Conservation (phyloP, 768 basidiomycete genomes). For the Lactifluus piperatus region DNA sequence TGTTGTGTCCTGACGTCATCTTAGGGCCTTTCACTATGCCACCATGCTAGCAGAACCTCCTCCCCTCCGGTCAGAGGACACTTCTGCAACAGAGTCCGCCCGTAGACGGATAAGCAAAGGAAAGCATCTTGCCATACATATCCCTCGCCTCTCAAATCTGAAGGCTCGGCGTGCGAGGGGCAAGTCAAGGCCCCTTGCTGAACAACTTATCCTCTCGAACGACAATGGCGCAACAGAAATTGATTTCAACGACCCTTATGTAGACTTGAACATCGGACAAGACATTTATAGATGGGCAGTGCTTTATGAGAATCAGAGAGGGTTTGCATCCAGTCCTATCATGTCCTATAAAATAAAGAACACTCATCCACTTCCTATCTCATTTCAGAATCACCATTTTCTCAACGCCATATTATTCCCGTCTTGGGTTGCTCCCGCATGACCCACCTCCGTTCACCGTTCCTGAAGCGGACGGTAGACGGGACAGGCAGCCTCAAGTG, state of each 20-base stretch:
- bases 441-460: constrained; percentile 72
- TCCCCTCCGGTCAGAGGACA: background rate
- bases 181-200: background rate
- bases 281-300: constrained; percentile 71
- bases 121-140: background rate
- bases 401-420: constrained; percentile 66
- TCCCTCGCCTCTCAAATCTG: background rate
- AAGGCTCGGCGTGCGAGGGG: background rate
- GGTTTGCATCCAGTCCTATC: constrained; percentile 32
- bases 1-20: constrained; percentile 1
- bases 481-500: constrained; percentile 42
- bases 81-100: background rate
- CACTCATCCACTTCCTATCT: background rate
- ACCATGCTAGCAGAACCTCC: constrained; percentile 10
- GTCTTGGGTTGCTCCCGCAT: constrained; percentile 53
- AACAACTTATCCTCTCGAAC: background rate
- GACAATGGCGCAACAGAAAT: background rate
- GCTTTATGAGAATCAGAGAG: constrained; percentile 77
- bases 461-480: constrained; percentile 30
- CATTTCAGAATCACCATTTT: constrained; percentile 49
- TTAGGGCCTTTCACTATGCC: background rate
- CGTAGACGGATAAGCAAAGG: background rate
- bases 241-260: background rate
- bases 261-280: constrained; percentile 23
- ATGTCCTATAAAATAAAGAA: background rate